These are phyloP conservation scores for Microbotryum saponariae DNA, from an alignment of 1,284 basidiomycete genomes.

Conservation along the genomic window DNA sequence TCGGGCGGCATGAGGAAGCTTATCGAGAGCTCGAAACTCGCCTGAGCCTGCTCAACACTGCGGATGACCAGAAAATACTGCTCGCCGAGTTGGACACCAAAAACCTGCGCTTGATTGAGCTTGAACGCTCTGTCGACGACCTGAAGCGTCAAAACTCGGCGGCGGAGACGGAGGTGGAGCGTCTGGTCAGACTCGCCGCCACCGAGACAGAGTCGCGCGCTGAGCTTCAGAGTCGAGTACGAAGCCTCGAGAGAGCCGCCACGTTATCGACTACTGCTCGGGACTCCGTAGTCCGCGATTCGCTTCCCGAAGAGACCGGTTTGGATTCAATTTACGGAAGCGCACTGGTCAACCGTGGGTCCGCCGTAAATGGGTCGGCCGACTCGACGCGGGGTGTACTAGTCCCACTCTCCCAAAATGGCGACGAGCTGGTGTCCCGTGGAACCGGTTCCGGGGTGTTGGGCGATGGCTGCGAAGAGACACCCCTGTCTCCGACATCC, in stretches of 20 bases:
- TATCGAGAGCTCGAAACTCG: constrained; percentile 61
- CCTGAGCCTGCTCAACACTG: constrained; percentile 57
- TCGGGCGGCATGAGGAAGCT: constrained; percentile 60
- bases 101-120: constrained; percentile 61
- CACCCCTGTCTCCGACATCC: too few species aligned
- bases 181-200: constrained; percentile 46
- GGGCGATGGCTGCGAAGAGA: too few species aligned
- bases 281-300: too few species aligned
- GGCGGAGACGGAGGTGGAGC: constrained; percentile 55
- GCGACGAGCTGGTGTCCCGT: too few species aligned
- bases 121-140: constrained; percentile 67
- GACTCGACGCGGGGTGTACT: too few species aligned
- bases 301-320: not conserved
- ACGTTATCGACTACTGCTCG: not conserved
- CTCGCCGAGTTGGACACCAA: constrained; percentile 68
- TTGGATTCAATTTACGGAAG: constrained; percentile 46
- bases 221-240: constrained; percentile 22
- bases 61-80: constrained; percentile 51
- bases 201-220: constrained; percentile 21
- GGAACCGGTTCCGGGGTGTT: too few species aligned
- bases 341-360: constrained; percentile 79
- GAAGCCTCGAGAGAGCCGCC: constrained; percentile 18
- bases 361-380: constrained; percentile 41
- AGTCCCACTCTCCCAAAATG: too few species aligned
- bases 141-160: constrained; percentile 63